Base-by-base conservation (phyloP, 305 asterid genomes). In the Fraxinus baroniana region DNA sequence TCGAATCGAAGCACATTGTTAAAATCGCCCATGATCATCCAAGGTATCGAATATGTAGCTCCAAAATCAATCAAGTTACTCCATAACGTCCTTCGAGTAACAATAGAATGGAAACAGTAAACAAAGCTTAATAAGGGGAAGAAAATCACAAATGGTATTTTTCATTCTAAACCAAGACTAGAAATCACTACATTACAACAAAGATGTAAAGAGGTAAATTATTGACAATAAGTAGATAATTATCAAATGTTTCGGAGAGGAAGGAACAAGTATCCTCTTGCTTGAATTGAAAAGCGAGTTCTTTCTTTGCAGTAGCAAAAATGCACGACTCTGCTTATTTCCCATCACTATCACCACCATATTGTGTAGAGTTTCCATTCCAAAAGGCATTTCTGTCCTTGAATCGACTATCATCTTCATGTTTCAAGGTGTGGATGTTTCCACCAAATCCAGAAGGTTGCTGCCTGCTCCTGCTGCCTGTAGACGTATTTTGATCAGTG, bases 281-380 rank as follows among this genome's bases (percentile, higher is more conserved):
- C 10, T 22, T n/a, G 26, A n/a, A 26, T 66, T 22, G 35, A 26
- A 26, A 9, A 5, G 73, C 7, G 1, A 5, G 20, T 13, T 32
- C 75, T 15, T 70, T 3, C 12, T 28, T 30, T 30, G 8, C 75
- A 30, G 39, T 68, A 26, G 37, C 39, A 30, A 28, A 68, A 68
- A 10, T 4, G 72, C 78, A 82, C n/a, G 13, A 68, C 26, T 15
- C 6, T 41, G 33, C 76, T 90, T 83, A 91, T 83, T 87, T 91
- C 17, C 85, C 83, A 78, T 90, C 91, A 62, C 86, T 86, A 39
- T 91, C 90, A 13, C 99, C 96, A 15, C 97, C 98, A 87, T 33
- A 95, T 78, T 95, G 94, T 2, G 99, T 94, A 7, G 99, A 95
- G 79, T 95, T 95, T 35, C 99, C 98, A 75, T 95, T 95, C 99